Conservation (phyloP, 352 stramenopile genomes). For the Phytophthora foliorum region DNA sequence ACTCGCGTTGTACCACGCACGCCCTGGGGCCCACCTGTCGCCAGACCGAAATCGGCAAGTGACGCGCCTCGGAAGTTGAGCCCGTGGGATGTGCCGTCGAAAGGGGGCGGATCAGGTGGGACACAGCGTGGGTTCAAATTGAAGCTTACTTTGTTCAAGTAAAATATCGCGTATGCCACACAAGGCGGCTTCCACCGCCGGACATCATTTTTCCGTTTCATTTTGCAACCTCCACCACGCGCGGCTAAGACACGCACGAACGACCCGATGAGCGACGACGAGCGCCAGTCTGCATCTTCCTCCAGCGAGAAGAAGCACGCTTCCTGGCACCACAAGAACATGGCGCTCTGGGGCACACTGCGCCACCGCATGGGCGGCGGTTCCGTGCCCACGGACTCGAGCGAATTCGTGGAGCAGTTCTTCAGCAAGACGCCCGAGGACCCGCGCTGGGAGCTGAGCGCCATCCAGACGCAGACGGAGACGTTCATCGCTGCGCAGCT, state of each 20-base stretch:
- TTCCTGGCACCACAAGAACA: slow-evolving; percentile 42
- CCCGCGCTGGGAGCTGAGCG: slow-evolving; percentile 59
- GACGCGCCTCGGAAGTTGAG: slow-evolving; percentile 2
- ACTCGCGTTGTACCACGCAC: neutral
- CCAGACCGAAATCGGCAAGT: slow-evolving; percentile 11
- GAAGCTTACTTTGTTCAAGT: slow-evolving; percentile 2
- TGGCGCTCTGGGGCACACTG: slow-evolving; percentile 87
- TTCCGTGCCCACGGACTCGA: slow-evolving; percentile 65
- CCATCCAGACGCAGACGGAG: slow-evolving; percentile 49
- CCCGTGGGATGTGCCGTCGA: neutral
- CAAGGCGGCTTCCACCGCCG: neutral
- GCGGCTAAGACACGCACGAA: too few species aligned
- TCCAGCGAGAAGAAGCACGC: slow-evolving; percentile 19
- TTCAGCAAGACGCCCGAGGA: slow-evolving; percentile 83
- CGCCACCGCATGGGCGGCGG: slow-evolving; percentile 80
- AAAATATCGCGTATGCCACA: slow-evolving; percentile 1
- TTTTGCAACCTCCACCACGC: too few species aligned
- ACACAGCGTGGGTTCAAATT: slow-evolving; percentile 10
- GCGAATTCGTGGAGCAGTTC: slow-evolving; percentile 82
- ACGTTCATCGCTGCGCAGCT: slow-evolving; percentile 72
- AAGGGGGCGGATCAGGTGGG: neutral
- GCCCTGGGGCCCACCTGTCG: neutral
- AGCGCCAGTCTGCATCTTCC: slow-evolving; percentile 34
- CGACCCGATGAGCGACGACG: slow-evolving; percentile 26
- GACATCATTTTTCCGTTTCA: slow-evolving; percentile 27